phyloP scores from a whole-genome alignment of 2,329 filamentous ascomycete genomes.

The Pleoardoris graminearum region DNA sequence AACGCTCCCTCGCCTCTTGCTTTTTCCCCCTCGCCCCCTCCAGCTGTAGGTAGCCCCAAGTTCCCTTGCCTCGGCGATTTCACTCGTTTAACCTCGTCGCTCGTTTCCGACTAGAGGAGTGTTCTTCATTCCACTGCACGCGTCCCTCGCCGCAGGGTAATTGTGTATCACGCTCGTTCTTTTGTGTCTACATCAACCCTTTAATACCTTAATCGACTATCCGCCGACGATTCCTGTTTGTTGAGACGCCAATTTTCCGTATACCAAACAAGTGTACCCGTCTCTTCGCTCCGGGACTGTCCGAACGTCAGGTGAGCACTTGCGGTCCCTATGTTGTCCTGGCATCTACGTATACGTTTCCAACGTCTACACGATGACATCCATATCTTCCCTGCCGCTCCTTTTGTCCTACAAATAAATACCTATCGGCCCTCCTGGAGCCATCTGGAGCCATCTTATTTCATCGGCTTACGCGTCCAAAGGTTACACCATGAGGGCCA shows the following conservation, averaged over 20 bases:
- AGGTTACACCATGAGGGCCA: conserved; percentile 32
- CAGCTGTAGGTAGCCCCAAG: conserved; percentile 29
- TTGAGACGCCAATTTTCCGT: neutral
- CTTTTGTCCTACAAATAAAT: conserved; percentile 6
- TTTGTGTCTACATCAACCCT: neutral
- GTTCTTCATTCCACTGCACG: neutral
- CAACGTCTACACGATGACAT: conserved; percentile 2
- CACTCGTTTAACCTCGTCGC: conserved; percentile 16
- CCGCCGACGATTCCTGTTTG: neutral
- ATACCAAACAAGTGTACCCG: neutral
- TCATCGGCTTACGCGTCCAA: conserved; percentile 21
- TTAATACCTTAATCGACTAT: neutral
- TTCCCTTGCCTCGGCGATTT: conserved; percentile 29
- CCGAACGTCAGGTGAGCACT: conserved; percentile 11
- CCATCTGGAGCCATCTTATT: neutral
- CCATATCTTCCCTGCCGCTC: conserved; percentile 1
- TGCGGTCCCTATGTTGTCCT: neutral
- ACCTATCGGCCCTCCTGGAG: neutral
- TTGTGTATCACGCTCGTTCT: neutral
- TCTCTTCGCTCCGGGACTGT: neutral
- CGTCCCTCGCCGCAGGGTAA: neutral
- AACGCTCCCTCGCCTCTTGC: conserved; percentile 15
- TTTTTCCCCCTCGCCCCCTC: conserved; percentile 18
- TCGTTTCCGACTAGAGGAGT: neutral
- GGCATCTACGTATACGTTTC: neutral